Evolutionary conservation across 805 yeast species (phyloP), one percentile per base, ranked within the genome.

Genomic region (Wickerhamiella sorbophila): DNA sequence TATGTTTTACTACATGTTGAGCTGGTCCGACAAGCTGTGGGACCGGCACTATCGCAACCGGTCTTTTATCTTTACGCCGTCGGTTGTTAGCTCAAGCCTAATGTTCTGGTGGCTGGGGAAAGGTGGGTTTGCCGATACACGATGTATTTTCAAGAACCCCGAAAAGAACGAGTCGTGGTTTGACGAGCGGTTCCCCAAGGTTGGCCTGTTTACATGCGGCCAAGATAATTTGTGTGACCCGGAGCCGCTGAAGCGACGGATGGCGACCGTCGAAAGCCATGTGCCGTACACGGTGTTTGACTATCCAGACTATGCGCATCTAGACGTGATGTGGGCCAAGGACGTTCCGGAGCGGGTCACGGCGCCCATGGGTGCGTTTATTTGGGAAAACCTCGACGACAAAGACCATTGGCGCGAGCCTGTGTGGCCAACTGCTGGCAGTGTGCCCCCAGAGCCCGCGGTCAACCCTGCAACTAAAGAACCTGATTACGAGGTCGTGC

Each of bases 301-400:
- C 39, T 46, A 88, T 4, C 71, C 72, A 0, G 70, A 67, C 8
- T 88, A 88, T 57, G 75, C 86, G 15, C 98, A 88, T 59, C 62
- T 88, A 40, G 98, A 88, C 60, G 94, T 86, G 1, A 64, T 87
- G 12, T 88, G 98, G 98, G 88, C 96, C 0, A 75, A 72, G 52
- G 87, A 83, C 54, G 77, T 77, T 1, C 66, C 73, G 21, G 75
- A 73, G 3, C 69, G 67, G 35, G 71, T 88, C 17, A 95, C 93
- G 1, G 60, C 39, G 36, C 69, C 66, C 1, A 40, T 64, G 44
- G 48, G 47, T 16, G 47, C 52, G 24, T 56, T 53, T 32, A 53
- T 63, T 12, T 49, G 55, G 52, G 22, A 40, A 15, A 32, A 44
- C 29, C 46, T 41, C 4, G 39, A 18, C 2, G 38, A 45, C n/a